phyloP scores from a whole-genome alignment of 176 grass and related monocot species.

The Bromus sterilis region DNA sequence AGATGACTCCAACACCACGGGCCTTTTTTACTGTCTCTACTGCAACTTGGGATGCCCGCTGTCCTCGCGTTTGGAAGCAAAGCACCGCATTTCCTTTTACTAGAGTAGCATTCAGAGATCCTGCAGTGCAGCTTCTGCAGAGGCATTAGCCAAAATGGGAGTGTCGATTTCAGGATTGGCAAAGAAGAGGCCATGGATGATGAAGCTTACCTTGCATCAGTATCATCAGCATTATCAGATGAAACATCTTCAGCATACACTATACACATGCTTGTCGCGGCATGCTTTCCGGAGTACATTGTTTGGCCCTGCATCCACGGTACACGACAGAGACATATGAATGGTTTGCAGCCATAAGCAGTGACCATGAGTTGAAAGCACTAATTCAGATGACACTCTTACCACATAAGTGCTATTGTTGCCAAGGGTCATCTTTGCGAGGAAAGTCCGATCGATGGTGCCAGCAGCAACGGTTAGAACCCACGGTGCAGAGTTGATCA shows the following conservation, averaged over 20 bases:
- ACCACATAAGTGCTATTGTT: slow-evolving; percentile 73
- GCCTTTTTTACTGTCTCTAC: slow-evolving; percentile 67
- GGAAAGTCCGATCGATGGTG: slow-evolving; percentile 78
- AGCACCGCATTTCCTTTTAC: slow-evolving; percentile 85
- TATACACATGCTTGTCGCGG: slow-evolving; percentile 32
- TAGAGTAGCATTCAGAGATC: slow-evolving; percentile 77
- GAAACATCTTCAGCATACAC: slow-evolving; percentile 92
- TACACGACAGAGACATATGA: not conserved
- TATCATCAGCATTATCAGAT: slow-evolving; percentile 48
- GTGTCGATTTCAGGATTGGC: not conserved
- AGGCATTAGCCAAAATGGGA: slow-evolving; percentile 36
- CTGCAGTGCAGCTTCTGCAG: slow-evolving; percentile 87
- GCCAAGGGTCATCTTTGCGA: slow-evolving; percentile 59
- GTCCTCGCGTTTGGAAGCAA: slow-evolving; percentile 85
- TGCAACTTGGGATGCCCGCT: slow-evolving; percentile 66
- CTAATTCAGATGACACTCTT: slow-evolving; percentile 12
- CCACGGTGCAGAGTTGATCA: slow-evolving; percentile 93
- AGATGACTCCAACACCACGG: slow-evolving; percentile 71
- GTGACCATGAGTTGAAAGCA: not conserved
- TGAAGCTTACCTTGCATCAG: slow-evolving; percentile 77
- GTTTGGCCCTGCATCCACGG: slow-evolving; percentile 64
- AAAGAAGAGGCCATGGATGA: not conserved
- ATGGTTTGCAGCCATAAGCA: not conserved
- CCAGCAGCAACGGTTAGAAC: slow-evolving; percentile 80
- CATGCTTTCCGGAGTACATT: slow-evolving; percentile 59